Evolutionary conservation across 139 green algal species (phyloP).

Genomic region (Chlamydomonas asymmetrica): DNA sequence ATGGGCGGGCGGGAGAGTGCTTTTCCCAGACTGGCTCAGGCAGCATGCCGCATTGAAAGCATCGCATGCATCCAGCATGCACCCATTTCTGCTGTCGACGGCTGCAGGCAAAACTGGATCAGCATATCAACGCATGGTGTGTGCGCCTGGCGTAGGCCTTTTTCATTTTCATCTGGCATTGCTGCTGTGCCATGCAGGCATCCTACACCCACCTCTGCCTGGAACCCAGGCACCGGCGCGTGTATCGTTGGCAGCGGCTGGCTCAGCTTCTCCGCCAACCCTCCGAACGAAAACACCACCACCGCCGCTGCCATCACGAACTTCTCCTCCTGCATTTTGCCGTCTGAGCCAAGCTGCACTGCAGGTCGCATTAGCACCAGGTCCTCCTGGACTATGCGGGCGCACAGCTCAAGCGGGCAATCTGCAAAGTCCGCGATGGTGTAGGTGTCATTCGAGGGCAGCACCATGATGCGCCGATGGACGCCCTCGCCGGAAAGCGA

Average conservation of each 20-base stretch:
- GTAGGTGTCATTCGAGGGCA: neutral
- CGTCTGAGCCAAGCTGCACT: neutral
- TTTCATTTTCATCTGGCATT: no score
- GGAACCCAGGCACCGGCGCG: slow-evolving; percentile 40
- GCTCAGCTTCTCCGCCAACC: slow-evolving; percentile 33
- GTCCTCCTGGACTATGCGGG: slow-evolving; percentile 33
- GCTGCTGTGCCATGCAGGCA: no score
- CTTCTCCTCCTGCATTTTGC: slow-evolving; percentile 20
- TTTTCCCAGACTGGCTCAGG: no score
- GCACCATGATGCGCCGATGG: neutral
- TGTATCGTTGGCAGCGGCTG: slow-evolving; percentile 28
- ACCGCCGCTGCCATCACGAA: slow-evolving; percentile 31
- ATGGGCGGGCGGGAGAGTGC: no score
- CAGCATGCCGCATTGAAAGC: no score
- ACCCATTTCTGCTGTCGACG: no score
- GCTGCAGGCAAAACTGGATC: no score
- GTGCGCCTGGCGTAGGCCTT: no score
- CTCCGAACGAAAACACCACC: slow-evolving; percentile 41
- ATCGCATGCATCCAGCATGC: no score
- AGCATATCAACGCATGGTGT: no score
- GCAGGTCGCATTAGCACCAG: slow-evolving; percentile 8
- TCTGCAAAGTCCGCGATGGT: slow-evolving; percentile 21
- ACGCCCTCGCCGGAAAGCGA: neutral
- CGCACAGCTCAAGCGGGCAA: slow-evolving; percentile 37
- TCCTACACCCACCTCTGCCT: no score